Conservation (phyloP, 2,329 filamentous ascomycete genomes). For the Aspergillus brasiliensis region DNA sequence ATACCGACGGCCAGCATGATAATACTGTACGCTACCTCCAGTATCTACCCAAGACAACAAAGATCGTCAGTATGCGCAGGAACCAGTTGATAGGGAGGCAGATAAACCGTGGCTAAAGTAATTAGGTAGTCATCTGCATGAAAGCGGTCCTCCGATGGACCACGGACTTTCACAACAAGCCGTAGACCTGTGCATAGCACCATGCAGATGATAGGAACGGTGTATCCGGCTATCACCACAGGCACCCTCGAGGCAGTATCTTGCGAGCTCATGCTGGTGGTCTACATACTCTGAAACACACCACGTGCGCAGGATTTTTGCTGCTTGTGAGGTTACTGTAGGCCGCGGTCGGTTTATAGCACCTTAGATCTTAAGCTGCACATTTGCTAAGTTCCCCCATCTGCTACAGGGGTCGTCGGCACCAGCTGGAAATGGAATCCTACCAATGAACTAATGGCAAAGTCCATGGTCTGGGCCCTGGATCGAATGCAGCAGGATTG, state of each 20-base stretch:
- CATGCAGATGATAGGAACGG: constrained; percentile 1
- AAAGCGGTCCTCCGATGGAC: constrained; percentile 1
- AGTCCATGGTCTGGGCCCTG: neutral
- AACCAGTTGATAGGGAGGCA: neutral
- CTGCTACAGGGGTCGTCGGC: neutral
- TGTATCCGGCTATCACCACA: constrained; percentile 7
- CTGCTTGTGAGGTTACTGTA: no score
- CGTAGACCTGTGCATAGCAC: constrained; percentile 4
- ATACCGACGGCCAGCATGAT: constrained; percentile 1
- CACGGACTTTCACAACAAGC: neutral
- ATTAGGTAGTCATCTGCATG: constrained; percentile 8
- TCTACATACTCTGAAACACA: neutral
- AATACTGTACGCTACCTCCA: constrained; percentile 7
- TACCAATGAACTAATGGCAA: neutral
- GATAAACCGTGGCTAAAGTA: constrained; percentile 3
- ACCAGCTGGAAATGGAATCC: neutral
- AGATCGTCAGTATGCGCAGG: neutral
- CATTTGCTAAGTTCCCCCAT: neutral
- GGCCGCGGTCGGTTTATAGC: neutral
- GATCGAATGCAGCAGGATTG: neutral
- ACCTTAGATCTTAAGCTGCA: neutral
- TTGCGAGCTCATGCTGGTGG: neutral
- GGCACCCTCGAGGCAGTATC: neutral
- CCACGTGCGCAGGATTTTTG: no score
- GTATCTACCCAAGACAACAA: neutral